Evolutionary conservation across 768 basidiomycete species (phyloP), one percentile per base, ranked within the genome.

Genomic region (Mrakia gelida): DNA sequence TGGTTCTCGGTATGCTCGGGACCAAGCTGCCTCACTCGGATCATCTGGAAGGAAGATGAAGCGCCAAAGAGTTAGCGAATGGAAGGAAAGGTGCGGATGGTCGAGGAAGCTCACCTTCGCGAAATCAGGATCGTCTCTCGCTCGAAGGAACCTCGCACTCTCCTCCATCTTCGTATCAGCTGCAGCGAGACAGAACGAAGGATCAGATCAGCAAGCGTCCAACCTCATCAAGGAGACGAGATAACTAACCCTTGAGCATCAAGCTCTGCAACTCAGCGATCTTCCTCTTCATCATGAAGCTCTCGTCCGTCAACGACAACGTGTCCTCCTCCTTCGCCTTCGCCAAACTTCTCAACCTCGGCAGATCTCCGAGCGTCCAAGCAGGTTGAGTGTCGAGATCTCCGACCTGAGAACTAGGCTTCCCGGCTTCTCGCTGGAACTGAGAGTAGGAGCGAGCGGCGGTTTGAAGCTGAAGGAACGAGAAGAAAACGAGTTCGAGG

Each of bases 1-100:
- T 95, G 95, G 1, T 89, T 91, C 82, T 95, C 94, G 21, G 90
- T 86, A 82, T 94, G 91, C 81, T 98, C 94, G 0, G 96, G 94
- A 18, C 91, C 91, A n/a, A 95, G 82, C n/a, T 91, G 90, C 68
- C 92, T 87, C 3, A 89, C 86, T 81, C 89, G 90, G 74, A 93
- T 85, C 86, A 91, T 89, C 77, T 78, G 73, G 11, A 45, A 45
- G 11, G 9, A 13, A 10, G 2, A 23, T 10, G 54, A n/a, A 23
- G 52, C 52, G 11, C 38, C 23, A 16, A 32, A 13, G n/a, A 18
- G 49, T 11, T 32, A 32, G 18, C 49, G 23, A 16, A 16, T 16
- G 38, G 68, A 43, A 21, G 32, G 9, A 32, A 26, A 26, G 28
- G 23, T 13, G 32, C 1, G 41, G 13, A 10, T 1, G 3, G 32